Evolutionary conservation across 78 protist genomes (phyloP).

Genomic region (Dictyostelium purpureum): DNA sequence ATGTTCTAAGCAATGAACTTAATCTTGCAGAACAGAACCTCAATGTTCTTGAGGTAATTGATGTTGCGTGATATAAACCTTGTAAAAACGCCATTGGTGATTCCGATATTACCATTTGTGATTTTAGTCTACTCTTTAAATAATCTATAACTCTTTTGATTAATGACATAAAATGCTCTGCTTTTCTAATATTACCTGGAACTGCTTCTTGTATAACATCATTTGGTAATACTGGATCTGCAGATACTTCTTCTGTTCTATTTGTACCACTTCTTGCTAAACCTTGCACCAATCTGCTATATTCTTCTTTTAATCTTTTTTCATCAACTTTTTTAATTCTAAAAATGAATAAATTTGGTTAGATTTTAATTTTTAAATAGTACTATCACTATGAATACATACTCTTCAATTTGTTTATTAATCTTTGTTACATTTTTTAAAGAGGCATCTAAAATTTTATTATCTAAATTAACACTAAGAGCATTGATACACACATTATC

Average conservation of each 20-base stretch:
- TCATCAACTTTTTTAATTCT: slow-evolving; percentile 59
- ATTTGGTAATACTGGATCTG: slow-evolving; percentile 81
- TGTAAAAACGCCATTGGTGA: slow-evolving; percentile 84
- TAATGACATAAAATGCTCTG: slow-evolving; percentile 85
- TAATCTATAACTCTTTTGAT: slow-evolving; percentile 88
- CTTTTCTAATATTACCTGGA: slow-evolving; percentile 96
- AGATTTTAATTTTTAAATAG: background rate
- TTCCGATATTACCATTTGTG: slow-evolving; percentile 68
- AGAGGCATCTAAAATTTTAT: slow-evolving; percentile 11
- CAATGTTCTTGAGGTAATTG: slow-evolving; percentile 29
- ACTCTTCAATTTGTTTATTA: slow-evolving; percentile 37
- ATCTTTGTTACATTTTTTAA: slow-evolving; percentile 37
- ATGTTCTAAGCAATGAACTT: slow-evolving; percentile 92
- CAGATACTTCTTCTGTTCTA: slow-evolving; percentile 11
- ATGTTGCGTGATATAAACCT: slow-evolving; percentile 33
- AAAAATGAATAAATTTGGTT: background rate
- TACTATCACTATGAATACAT: no score
- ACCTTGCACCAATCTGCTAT: slow-evolving; percentile 59
- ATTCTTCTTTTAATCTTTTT: slow-evolving; percentile 53
- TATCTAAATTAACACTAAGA: slow-evolving; percentile 83
- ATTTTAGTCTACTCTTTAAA: slow-evolving; percentile 61
- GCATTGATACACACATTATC: slow-evolving; percentile 98
- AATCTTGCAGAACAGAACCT: slow-evolving; percentile 90
- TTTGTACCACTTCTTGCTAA: slow-evolving; percentile 54
- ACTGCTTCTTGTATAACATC: slow-evolving; percentile 92